These are phyloP conservation scores for Alternaria alternata DNA, from an alignment of 2,329 filamentous ascomycete species.

Conservation along the genomic window DNA sequence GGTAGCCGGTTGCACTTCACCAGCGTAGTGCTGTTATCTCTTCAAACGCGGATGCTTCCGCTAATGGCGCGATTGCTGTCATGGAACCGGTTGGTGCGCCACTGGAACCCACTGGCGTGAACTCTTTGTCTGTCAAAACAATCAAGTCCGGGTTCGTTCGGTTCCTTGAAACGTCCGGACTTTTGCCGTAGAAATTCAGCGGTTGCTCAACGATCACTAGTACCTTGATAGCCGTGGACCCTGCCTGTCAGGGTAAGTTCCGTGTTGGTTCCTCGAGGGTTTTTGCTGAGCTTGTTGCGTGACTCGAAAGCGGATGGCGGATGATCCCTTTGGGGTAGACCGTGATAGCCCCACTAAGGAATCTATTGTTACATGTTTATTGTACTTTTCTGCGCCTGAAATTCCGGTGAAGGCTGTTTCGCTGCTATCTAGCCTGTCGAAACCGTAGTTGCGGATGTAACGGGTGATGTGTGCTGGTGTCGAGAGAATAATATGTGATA, in stretches of 20 bases:
- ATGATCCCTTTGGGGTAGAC: not conserved
- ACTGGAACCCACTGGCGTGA: slow-evolving; percentile 2
- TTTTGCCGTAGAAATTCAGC: not conserved
- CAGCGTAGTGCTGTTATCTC: not conserved
- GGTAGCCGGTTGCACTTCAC: not conserved
- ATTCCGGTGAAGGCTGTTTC: not conserved
- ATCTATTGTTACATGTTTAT: not conserved
- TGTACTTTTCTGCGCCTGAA: not conserved
- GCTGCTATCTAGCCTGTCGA: not conserved
- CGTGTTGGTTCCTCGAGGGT: not conserved
- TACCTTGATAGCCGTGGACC: not conserved
- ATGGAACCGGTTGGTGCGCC: not conserved
- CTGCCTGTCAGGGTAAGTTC: not conserved
- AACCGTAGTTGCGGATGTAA: not conserved
- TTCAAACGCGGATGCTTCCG: not conserved
- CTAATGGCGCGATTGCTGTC: not conserved
- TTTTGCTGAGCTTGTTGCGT: not conserved
- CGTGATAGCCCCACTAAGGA: not conserved
- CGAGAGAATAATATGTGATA: not conserved
- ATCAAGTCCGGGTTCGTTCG: not conserved
- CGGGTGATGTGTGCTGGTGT: not conserved
- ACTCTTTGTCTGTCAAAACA: not conserved
- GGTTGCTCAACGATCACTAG: not conserved
- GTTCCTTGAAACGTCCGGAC: not conserved
- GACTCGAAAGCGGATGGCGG: not conserved